Percentiles rank a stretch among this genome's conserved stretches.
phyloP scores from a whole-genome alignment of 2,329 filamentous ascomycete genomes.

The Microcyclosporella mali region DNA sequence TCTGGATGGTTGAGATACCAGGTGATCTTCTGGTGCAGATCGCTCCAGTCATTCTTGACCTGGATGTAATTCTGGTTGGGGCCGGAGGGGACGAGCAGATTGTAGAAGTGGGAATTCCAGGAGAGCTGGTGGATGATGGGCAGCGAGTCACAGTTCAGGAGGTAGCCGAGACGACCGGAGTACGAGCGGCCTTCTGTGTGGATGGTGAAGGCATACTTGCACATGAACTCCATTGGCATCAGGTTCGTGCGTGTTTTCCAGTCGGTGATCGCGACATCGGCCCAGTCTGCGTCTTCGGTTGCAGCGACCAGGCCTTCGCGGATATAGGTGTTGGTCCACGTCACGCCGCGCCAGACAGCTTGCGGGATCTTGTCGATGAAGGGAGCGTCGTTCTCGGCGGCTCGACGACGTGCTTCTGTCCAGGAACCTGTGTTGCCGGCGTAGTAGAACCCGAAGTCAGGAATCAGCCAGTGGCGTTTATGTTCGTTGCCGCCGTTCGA shows the following conservation, averaged over 20 bases:
- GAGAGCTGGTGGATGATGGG: slow-evolving; percentile 23
- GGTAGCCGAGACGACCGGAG: slow-evolving; percentile 26
- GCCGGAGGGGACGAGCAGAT: slow-evolving; percentile 22
- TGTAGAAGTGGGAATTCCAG: slow-evolving; percentile 23
- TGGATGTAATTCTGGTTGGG: slow-evolving; percentile 26
- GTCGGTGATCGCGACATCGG: slow-evolving; percentile 28
- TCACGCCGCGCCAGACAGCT: slow-evolving; percentile 25
- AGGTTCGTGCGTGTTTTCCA: slow-evolving; percentile 9
- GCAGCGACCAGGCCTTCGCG: slow-evolving; percentile 25
- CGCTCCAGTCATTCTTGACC: slow-evolving; percentile 22
- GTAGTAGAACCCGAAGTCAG: slow-evolving; percentile 47
- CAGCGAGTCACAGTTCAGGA: slow-evolving; percentile 27
- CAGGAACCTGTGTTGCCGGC: slow-evolving; percentile 23
- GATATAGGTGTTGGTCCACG: slow-evolving; percentile 19
- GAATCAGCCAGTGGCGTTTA: slow-evolving; percentile 44
- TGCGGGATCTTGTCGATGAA: slow-evolving; percentile 22
- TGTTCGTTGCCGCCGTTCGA: slow-evolving; percentile 22
- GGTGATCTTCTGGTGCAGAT: slow-evolving; percentile 24
- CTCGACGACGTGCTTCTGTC: slow-evolving; percentile 18
- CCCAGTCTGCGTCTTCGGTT: slow-evolving; percentile 30
- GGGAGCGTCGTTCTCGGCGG: slow-evolving; percentile 12
- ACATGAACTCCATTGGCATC: slow-evolving; percentile 20
- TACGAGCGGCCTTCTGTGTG: slow-evolving; percentile 28
- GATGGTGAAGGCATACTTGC: slow-evolving; percentile 23
- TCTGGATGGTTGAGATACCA: slow-evolving; percentile 20